A percentile compares a stretch with the other conserved stretches of the same genome.
Evolutionary conservation across 345 rosid genomes (phyloP).

Genomic region (Corchorus olitorius): DNA sequence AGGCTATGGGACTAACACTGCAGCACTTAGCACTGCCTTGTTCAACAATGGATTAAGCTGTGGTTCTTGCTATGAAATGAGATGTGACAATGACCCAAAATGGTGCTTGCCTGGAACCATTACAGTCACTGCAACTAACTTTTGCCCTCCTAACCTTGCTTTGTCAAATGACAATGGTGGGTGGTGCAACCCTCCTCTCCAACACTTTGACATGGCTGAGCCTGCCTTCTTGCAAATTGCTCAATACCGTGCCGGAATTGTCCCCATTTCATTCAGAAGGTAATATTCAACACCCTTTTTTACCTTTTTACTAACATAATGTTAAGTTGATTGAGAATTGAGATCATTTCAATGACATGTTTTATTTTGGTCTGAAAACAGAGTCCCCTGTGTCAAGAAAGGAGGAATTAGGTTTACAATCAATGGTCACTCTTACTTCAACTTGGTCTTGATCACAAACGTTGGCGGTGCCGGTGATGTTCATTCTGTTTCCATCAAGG

Average conservation of each 20-base stretch:
- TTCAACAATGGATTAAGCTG: slow-evolving; percentile 83
- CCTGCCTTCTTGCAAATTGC: slow-evolving; percentile 95
- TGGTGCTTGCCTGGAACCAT: slow-evolving; percentile 75
- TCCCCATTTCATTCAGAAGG: slow-evolving; percentile 90
- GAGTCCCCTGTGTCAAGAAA: slow-evolving; percentile 83
- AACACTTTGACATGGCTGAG: slow-evolving; percentile 94
- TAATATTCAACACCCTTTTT: slow-evolving; percentile 7
- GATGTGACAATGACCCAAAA: slow-evolving; percentile 55
- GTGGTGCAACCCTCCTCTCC: slow-evolving; percentile 98
- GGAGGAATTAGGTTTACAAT: slow-evolving; percentile 89
- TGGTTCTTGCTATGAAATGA: slow-evolving; percentile 79
- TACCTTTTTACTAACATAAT: background rate
- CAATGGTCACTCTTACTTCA: slow-evolving; percentile 96
- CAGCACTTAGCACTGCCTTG: slow-evolving; percentile 74
- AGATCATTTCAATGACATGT: background rate
- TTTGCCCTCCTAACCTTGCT: slow-evolving; percentile 84
- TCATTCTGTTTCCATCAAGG: slow-evolving; percentile 77
- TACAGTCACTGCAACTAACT: slow-evolving; percentile 80
- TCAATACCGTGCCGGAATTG: slow-evolving; percentile 91
- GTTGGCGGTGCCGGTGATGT: slow-evolving; percentile 93
- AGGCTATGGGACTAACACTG: slow-evolving; percentile 82
- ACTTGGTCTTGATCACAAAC: slow-evolving; percentile 76
- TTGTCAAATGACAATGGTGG: slow-evolving; percentile 85
- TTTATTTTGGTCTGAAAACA: slow-evolving; percentile 29
- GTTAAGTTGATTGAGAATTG: background rate